Evolutionary conservation across 208 protist species (phyloP).

Genomic region (Acanthamoeba royreba): DNA sequence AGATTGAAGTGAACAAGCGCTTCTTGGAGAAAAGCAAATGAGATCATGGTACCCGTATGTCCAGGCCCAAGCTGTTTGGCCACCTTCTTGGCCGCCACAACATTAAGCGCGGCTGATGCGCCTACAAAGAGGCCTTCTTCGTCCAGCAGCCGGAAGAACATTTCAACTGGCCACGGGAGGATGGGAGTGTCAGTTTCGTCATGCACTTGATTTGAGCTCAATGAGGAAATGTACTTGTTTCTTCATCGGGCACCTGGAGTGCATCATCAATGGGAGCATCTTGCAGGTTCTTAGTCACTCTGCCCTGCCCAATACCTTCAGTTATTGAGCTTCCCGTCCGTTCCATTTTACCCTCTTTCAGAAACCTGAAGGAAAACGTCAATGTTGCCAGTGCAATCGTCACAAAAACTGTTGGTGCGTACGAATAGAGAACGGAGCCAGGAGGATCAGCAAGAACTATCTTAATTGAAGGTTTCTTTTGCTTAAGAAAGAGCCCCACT

Average conservation of each 20-base stretch:
- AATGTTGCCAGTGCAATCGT: too few relatives aligned
- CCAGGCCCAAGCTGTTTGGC: constrained; percentile 44
- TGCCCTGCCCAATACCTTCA: constrained; percentile 73
- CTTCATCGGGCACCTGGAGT: constrained; percentile 51
- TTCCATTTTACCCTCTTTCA: constrained; percentile 28
- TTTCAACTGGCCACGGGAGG: neutral
- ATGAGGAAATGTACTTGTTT: constrained; percentile 1
- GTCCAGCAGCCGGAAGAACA: constrained; percentile 58
- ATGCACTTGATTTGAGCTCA: too few relatives aligned
- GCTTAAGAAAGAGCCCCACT: constrained; percentile 47
- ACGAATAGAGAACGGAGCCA: constrained; percentile 63
- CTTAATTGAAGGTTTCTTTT: constrained; percentile 59
- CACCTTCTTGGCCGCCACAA: constrained; percentile 60
- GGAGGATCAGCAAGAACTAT: constrained; percentile 67
- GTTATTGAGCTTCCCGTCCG: constrained; percentile 45
- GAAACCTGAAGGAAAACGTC: neutral
- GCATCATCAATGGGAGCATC: constrained; percentile 57
- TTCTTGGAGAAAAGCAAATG: neutral
- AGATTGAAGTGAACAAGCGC: too few relatives aligned
- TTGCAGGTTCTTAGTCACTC: constrained; percentile 72
- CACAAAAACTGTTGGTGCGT: constrained; percentile 23
- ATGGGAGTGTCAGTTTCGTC: too few relatives aligned
- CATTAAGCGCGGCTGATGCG: constrained; percentile 65
- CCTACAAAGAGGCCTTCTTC: constrained; percentile 73
- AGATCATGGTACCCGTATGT: neutral